phyloP scores from a whole-genome alignment of 2,329 filamentous ascomycete species.

The Lojkania enalia region DNA sequence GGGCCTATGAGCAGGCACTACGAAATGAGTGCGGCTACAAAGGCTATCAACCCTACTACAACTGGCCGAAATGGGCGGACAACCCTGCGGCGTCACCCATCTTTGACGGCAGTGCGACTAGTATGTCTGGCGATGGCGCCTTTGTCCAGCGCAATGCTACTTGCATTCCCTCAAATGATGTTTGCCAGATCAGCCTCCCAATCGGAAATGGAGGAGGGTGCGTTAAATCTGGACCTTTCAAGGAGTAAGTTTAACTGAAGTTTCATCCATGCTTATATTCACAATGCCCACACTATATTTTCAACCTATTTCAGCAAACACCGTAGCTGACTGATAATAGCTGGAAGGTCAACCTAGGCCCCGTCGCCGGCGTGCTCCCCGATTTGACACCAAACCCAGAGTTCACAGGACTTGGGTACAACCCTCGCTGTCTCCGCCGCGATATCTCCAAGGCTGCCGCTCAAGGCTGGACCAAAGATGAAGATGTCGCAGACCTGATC shows the following conservation, averaged over 20 bases:
- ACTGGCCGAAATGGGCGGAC: slow-evolving; percentile 55
- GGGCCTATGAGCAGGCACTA: slow-evolving; percentile 49
- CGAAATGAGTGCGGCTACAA: slow-evolving; percentile 49
- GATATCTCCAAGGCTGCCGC: slow-evolving; percentile 37
- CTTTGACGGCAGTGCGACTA: slow-evolving; percentile 59
- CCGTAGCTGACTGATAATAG: slow-evolving; percentile 11
- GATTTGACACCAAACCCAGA: slow-evolving; percentile 34
- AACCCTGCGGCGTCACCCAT: slow-evolving; percentile 54
- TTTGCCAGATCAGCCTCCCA: slow-evolving; percentile 44
- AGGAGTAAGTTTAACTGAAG: slow-evolving; percentile 35
- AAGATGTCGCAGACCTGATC: slow-evolving; percentile 28
- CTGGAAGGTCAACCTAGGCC: slow-evolving; percentile 51
- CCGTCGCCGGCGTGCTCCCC: slow-evolving; percentile 47
- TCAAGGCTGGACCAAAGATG: slow-evolving; percentile 25
- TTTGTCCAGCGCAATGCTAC: slow-evolving; percentile 30
- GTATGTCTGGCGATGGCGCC: slow-evolving; percentile 52
- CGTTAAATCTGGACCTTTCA: slow-evolving; percentile 57
- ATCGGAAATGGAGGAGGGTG: slow-evolving; percentile 61
- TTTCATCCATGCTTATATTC: slow-evolving; percentile 1
- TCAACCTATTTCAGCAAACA: background rate
- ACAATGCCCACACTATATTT: background rate
- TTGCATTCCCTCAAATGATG: slow-evolving; percentile 28
- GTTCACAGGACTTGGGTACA: slow-evolving; percentile 35
- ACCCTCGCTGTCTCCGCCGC: slow-evolving; percentile 45
- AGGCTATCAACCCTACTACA: slow-evolving; percentile 53